Evolutionary conservation across 1,284 basidiomycete species (phyloP), one percentile per base, ranked within the genome.

Genomic region (Trichosporon sp.): DNA sequence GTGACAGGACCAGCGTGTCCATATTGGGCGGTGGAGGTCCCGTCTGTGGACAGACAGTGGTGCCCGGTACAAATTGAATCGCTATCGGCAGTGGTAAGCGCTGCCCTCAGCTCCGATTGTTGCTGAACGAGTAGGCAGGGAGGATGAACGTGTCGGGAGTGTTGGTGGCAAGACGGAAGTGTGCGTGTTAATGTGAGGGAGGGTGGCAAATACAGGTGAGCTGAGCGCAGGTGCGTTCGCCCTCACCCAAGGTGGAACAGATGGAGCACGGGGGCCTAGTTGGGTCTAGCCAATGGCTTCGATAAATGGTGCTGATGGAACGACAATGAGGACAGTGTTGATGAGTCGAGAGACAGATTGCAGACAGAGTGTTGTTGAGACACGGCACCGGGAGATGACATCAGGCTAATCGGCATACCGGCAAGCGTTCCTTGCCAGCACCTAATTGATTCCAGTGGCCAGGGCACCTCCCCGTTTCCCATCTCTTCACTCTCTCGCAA

Each of bases 1-100:
- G 93, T 73, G 88, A 84, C 71, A 94, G 86, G 75, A 94, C 91
- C 75, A 92, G 86, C 73, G 92, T 90, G 61, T 74, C 73, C 70
- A 74, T 71, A 32, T 37, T 11, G 14, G 4, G 14, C 32, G 31
- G 59, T 63, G 59, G 31, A n/a, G 32, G 16, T 35, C 12, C 7
- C 16, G 59, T n/a, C 31, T 7, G 59, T 63, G 16, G 59, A 14
- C 51, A 11, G 19, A 21, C 51, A 19, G 26, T 32, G 21, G 14
- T 16, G 51, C 14, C 51, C 51, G 51, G 51, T 21, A 4, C 16
- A 19, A 54, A 19, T 19, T 6, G 8, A 3, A 19, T 10, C 19
- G 14, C 6, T 54, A 11, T 5, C 4, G 4, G 7, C 43, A 4
- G 43, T 46, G 14, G 43, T 14, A 11, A 46, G 16, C 16, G 43